phyloP scores from a whole-genome alignment of 2,329 filamentous ascomycete species.

The Sclerotinia minor region DNA sequence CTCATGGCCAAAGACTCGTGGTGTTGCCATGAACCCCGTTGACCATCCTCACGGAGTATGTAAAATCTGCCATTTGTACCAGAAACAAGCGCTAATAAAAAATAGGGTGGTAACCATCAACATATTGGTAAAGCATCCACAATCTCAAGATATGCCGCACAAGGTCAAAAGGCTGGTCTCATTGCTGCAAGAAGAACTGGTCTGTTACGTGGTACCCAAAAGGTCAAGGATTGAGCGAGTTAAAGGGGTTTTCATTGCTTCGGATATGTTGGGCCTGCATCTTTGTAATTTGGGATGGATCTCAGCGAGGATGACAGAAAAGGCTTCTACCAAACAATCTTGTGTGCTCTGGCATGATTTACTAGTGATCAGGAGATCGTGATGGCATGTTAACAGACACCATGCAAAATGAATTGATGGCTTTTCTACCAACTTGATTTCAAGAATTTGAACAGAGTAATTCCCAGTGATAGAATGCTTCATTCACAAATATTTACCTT shows the following conservation, averaged over 20 bases:
- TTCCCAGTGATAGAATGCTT: background rate
- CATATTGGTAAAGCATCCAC: slow-evolving; percentile 96
- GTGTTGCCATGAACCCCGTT: slow-evolving; percentile 99
- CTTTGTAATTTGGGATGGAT: slow-evolving; percentile 42
- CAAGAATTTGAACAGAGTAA: background rate
- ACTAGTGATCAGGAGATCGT: slow-evolving; percentile 26
- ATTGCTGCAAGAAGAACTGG: slow-evolving; percentile 99
- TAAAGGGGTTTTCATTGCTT: slow-evolving; percentile 40
- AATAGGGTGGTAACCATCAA: slow-evolving; percentile 90
- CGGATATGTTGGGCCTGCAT: slow-evolving; percentile 42
- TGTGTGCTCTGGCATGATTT: slow-evolving; percentile 24
- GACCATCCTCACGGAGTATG: slow-evolving; percentile 91
- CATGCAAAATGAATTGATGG: slow-evolving; percentile 25
- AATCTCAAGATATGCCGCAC: slow-evolving; percentile 95
- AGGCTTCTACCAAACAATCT: slow-evolving; percentile 30
- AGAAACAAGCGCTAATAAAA: slow-evolving; percentile 46
- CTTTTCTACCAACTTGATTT: slow-evolving; percentile 15
- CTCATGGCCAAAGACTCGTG: slow-evolving; percentile 99
- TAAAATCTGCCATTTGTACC: slow-evolving; percentile 7
- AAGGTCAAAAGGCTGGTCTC: slow-evolving; percentile 99
- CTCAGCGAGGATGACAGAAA: slow-evolving; percentile 42
- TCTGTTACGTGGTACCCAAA: slow-evolving; percentile 99
- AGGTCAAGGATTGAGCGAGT: slow-evolving; percentile 85
- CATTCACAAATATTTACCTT: background rate
- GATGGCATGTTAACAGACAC: slow-evolving; percentile 23